Evolutionary conservation across 2,329 filamentous ascomycete genomes (phyloP).

Genomic region (Colletotrichum tropicicola): DNA sequence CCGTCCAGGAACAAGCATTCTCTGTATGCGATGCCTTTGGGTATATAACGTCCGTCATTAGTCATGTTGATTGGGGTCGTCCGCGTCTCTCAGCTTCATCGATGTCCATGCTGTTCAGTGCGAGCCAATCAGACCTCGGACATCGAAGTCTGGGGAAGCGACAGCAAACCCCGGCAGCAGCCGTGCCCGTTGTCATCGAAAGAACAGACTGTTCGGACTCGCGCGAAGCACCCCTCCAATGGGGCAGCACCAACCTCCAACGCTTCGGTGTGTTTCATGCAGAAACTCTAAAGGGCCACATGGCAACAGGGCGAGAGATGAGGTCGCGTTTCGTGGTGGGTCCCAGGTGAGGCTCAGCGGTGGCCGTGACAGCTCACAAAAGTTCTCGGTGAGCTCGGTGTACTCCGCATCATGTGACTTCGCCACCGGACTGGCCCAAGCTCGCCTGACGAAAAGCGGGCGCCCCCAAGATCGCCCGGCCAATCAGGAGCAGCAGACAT

Average conservation of each 20-base stretch:
- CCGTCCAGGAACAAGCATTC: too few relatives aligned
- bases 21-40: too few relatives aligned
- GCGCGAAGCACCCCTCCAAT: not conserved
- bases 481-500: not conserved
- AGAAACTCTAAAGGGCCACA: not conserved
- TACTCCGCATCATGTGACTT: conserved; percentile 28
- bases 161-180: not conserved
- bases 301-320: not conserved
- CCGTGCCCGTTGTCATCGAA: not conserved
- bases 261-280: not conserved
- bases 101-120: not conserved
- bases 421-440: conserved; percentile 14
- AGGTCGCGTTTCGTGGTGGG: conserved; percentile 17
- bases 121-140: not conserved
- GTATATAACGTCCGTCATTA: not conserved
- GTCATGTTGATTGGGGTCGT: not conserved
- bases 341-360: conserved; percentile 21
- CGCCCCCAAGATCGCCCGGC: not conserved
- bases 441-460: conserved; percentile 25
- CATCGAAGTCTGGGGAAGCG: not conserved
- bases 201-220: not conserved
- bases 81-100: not conserved
- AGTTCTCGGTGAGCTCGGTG: conserved; percentile 27
- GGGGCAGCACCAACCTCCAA: not conserved
- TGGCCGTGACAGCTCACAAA: not conserved